Percentiles rank a stretch among this genome's conserved stretches.
phyloP scores from a whole-genome alignment of 495 filamentous ascomycete species.

The Thermothielavioides terrestris region DNA sequence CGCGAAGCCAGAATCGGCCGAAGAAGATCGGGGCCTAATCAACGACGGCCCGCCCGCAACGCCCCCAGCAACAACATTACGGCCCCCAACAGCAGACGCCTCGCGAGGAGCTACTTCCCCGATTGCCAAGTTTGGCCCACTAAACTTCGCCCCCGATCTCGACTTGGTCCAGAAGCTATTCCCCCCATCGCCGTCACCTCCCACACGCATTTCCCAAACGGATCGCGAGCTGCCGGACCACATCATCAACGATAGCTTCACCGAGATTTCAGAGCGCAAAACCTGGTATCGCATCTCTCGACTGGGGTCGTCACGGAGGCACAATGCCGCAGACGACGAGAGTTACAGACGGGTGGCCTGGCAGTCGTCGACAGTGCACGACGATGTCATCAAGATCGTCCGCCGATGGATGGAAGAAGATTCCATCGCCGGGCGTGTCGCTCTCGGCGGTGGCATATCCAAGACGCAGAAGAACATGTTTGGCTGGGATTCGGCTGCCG shows the following conservation, averaged over 20 bases:
- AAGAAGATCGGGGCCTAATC: not conserved
- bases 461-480: conserved; percentile 42
- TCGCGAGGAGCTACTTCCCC: not conserved
- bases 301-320: conserved; percentile 45
- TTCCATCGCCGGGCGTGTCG: conserved; percentile 41
- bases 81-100: not conserved
- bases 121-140: conserved; percentile 24
- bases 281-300: conserved; percentile 56
- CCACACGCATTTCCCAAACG: not conserved
- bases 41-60: too few species aligned
- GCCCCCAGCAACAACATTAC: not conserved
- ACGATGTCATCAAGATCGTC: conserved; percentile 46
- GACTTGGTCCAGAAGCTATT: conserved; percentile 40
- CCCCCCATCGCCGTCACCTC: not conserved
- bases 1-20: not conserved
- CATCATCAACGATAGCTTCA: conserved; percentile 41
- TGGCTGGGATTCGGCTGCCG: conserved; percentile 44
- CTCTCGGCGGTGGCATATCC: conserved; percentile 35
- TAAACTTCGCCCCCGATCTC: conserved; percentile 33
- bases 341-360: conserved; percentile 50
- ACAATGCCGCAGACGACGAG: conserved; percentile 47
- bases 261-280: conserved; percentile 47
- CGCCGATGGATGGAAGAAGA: conserved; percentile 54
- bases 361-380: conserved; percentile 42
- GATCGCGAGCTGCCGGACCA: conserved; percentile 24